Conservation (phyloP, 1,284 basidiomycete species). For the Cutaneotrichosporon cutaneum region DNA sequence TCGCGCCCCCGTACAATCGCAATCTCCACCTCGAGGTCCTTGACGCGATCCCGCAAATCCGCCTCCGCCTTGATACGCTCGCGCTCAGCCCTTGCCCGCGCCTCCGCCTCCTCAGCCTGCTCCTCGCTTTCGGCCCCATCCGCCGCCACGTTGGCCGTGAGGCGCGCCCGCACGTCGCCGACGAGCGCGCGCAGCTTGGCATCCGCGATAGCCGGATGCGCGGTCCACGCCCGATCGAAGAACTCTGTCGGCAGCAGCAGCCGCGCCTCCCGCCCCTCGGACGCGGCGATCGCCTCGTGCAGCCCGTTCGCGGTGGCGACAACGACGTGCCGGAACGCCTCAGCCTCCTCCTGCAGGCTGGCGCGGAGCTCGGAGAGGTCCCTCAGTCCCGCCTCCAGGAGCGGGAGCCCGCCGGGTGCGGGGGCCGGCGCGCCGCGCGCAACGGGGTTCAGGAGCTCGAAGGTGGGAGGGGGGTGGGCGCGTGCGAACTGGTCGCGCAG, state of each 20-base stretch:
- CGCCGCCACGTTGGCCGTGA: constrained; percentile 19
- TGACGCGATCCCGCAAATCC: constrained; percentile 44
- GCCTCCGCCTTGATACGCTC: constrained; percentile 31
- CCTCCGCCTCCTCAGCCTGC: constrained; percentile 8
- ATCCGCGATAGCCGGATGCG: constrained; percentile 49
- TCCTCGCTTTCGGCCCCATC: not conserved
- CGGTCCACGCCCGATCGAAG: constrained; percentile 34
- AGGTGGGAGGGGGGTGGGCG: constrained; percentile 44
- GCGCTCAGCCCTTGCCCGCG: constrained; percentile 33
- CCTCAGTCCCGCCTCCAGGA: constrained; percentile 68
- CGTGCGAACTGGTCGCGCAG: constrained; percentile 72
- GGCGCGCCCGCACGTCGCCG: constrained; percentile 30
- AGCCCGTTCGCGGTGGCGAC: constrained; percentile 69
- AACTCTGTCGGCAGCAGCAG: constrained; percentile 16
- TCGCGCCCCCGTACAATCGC: constrained; percentile 39
- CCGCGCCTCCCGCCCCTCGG: constrained; percentile 10
- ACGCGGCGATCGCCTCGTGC: constrained; percentile 56
- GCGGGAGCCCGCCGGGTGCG: constrained; percentile 52
- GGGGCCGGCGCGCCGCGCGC: constrained; percentile 34
- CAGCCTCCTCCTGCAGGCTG: constrained; percentile 68
- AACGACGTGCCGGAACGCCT: constrained; percentile 66
- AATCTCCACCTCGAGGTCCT: constrained; percentile 50
- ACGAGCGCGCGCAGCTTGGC: constrained; percentile 38
- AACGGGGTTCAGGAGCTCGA: constrained; percentile 49
- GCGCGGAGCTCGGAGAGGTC: constrained; percentile 69